Conservation (phyloP, 768 basidiomycete genomes). For the Amylocystis lapponica region DNA sequence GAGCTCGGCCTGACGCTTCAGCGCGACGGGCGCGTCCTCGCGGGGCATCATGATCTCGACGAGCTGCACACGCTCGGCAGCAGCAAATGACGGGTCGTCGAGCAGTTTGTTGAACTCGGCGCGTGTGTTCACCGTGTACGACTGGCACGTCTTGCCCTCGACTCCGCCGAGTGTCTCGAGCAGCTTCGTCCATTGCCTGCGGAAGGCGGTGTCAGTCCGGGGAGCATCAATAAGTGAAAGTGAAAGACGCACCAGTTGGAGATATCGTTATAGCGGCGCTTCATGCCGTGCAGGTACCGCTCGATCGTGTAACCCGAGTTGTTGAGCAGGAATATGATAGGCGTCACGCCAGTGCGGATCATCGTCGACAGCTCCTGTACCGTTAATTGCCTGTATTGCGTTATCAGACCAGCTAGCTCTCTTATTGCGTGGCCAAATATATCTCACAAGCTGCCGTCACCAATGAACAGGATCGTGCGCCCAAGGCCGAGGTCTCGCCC, state of each 20-base stretch:
- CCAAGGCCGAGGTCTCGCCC: constrained; percentile 56
- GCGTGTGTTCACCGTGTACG: constrained; percentile 65
- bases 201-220: neutral
- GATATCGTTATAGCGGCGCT: constrained; percentile 83
- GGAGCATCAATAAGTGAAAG: neutral
- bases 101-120: constrained; percentile 64
- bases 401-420: no score
- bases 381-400: constrained; percentile 54
- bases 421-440: neutral
- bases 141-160: constrained; percentile 44
- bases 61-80: constrained; percentile 63
- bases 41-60: constrained; percentile 77
- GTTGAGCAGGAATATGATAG: constrained; percentile 81
- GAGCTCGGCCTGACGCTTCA: constrained; percentile 52
- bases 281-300: constrained; percentile 62
- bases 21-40: constrained; percentile 63
- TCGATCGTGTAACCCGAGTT: constrained; percentile 88
- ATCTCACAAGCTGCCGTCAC: constrained; percentile 77
- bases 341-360: constrained; percentile 64
- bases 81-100: constrained; percentile 52
- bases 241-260: constrained; percentile 47
- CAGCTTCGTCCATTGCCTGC: constrained; percentile 59
- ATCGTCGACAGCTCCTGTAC: constrained; percentile 85
- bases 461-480: constrained; percentile 78
- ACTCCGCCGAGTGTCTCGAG: constrained; percentile 54